These are phyloP conservation scores for Gilbertella persicaria DNA, from an alignment of 371 early-diverging fungal species.

Conservation along the genomic window DNA sequence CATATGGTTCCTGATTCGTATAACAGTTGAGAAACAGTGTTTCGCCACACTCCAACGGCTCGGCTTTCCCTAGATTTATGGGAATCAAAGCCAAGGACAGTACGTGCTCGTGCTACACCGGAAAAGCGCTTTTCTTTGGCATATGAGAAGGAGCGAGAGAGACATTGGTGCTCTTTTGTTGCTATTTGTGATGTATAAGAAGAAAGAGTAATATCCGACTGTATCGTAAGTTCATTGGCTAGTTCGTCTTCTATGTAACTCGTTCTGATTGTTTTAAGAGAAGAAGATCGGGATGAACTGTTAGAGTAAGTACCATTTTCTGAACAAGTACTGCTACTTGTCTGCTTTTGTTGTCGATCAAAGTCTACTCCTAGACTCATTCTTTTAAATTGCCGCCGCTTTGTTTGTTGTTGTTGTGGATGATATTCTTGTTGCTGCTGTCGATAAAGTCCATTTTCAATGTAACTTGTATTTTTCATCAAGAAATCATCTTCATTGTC, in stretches of 20 bases:
- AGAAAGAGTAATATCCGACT: conserved; percentile 12
- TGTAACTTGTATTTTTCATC: background rate
- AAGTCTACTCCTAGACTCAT: conserved; percentile 10
- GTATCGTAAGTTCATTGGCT: conserved; percentile 1
- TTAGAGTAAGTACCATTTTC: background rate
- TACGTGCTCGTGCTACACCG: conserved; percentile 21
- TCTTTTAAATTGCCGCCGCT: background rate
- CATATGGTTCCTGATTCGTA: background rate
- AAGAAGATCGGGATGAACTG: conserved; percentile 21
- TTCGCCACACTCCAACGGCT: conserved; percentile 22
- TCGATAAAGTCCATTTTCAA: no score
- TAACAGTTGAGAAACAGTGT: conserved; percentile 13
- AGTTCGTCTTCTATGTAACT: background rate
- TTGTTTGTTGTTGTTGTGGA: background rate
- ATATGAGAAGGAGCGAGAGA: conserved; percentile 1
- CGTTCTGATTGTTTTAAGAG: conserved; percentile 12
- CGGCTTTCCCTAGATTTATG: conserved; percentile 14
- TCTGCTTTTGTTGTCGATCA: conserved; percentile 2
- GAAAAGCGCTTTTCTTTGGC: conserved; percentile 10
- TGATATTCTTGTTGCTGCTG: no score
- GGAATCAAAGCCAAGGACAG: conserved; percentile 19
- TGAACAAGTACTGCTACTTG: background rate
- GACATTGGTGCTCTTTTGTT: conserved; percentile 1
- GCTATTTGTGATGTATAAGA: background rate
- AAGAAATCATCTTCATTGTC: background rate